A percentile compares a stretch with the other conserved stretches of the same genome.
phyloP scores from a whole-genome alignment of 2,329 filamentous ascomycete species.

The Alternaria triticimaculans region DNA sequence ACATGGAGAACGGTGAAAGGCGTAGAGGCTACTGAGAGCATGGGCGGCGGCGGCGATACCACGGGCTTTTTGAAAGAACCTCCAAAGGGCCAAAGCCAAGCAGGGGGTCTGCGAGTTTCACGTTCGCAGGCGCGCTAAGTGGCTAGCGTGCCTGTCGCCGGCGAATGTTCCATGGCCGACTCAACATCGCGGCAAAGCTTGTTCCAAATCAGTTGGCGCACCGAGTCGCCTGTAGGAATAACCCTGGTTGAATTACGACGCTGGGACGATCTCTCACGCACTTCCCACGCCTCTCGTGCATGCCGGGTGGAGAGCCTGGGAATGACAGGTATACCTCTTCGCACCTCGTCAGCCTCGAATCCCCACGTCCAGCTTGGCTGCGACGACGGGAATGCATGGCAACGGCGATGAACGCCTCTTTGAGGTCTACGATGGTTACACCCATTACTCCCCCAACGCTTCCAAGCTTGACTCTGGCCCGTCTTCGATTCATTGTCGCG shows the following conservation, averaged over 20 bases:
- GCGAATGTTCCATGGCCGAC: conserved; percentile 3
- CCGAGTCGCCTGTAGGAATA: neutral
- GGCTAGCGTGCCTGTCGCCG: conserved; percentile 6
- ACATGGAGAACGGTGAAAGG: neutral
- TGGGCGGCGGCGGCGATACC: neutral
- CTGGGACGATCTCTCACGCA: neutral
- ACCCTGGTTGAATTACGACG: conserved; percentile 1
- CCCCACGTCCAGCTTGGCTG: neutral
- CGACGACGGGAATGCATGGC: neutral
- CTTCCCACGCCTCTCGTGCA: neutral
- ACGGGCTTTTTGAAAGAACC: conserved; percentile 7
- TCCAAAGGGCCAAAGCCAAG: neutral
- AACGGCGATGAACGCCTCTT: neutral
- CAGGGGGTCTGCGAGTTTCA: conserved; percentile 18
- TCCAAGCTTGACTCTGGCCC: neutral
- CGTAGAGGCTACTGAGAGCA: neutral
- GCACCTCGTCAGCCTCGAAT: neutral
- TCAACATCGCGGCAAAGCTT: conserved; percentile 6
- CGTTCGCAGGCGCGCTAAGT: conserved; percentile 1
- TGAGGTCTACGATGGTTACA: neutral
- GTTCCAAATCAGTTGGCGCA: conserved; percentile 4
- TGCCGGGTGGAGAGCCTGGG: neutral
- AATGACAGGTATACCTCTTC: neutral
- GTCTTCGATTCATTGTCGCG: neutral
- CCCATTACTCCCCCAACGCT: neutral